Conservation (phyloP, 331 rosid species). For the Prunus yedoensis region DNA sequence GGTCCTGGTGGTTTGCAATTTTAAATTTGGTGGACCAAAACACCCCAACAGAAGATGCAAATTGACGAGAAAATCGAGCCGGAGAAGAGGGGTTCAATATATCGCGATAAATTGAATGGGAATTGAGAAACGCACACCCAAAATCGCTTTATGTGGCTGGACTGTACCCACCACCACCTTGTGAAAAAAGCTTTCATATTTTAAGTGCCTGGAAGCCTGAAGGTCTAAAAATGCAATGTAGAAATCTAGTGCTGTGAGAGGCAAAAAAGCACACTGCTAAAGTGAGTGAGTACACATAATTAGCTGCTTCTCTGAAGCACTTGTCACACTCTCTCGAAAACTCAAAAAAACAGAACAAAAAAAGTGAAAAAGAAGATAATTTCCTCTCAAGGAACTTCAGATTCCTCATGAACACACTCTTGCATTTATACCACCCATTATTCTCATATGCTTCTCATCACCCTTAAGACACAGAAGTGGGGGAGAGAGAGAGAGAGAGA, state of each 20-base stretch:
- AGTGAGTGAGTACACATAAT: background rate
- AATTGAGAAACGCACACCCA: background rate
- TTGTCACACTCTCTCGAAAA: slow-evolving; percentile 22
- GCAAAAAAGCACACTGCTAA: slow-evolving; percentile 28
- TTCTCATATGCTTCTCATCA: slow-evolving; percentile 4
- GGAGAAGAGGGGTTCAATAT: background rate
- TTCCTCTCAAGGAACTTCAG: slow-evolving; percentile 60
- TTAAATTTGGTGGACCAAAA: background rate
- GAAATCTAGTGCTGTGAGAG: background rate
- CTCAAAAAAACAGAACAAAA: slow-evolving; percentile 1
- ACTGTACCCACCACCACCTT: slow-evolving; percentile 12
- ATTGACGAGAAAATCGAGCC: no score
- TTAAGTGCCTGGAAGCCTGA: background rate
- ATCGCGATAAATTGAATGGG: slow-evolving; percentile 16
- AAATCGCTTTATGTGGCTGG: slow-evolving; percentile 25
- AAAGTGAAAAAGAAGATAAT: slow-evolving; percentile 42
- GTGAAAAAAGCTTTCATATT: slow-evolving; percentile 7
- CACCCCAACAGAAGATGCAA: background rate
- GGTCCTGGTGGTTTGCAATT: background rate
- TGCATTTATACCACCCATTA: slow-evolving; percentile 24
- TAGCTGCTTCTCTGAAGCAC: slow-evolving; percentile 36
- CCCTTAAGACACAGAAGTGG: no score
- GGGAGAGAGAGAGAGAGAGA: background rate
- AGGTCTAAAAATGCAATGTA: background rate
- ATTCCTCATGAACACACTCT: slow-evolving; percentile 44